Evolutionary conservation across 192 early-diverging fungal species (phyloP).

Genomic region (Obelidium mucronatum): DNA sequence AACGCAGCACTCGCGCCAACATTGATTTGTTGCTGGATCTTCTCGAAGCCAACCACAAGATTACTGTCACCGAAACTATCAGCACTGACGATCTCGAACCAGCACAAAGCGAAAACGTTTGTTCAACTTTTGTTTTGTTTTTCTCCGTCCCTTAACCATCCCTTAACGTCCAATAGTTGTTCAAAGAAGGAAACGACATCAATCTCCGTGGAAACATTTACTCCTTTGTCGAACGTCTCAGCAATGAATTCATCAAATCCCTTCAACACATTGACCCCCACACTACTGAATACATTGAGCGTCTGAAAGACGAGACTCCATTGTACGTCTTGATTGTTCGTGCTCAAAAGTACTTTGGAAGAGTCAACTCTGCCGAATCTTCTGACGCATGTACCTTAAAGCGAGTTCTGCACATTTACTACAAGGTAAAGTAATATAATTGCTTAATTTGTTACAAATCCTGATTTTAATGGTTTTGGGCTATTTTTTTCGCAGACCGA

Average conservation of each 20-base stretch:
- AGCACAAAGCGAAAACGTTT: slow-evolving; percentile 22
- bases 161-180: slow-evolving; percentile 24
- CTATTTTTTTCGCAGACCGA: slow-evolving; percentile 69
- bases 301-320: slow-evolving; percentile 87
- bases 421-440: too few species aligned
- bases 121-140: not conserved
- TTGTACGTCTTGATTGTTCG: slow-evolving; percentile 91
- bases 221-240: slow-evolving; percentile 89
- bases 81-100: slow-evolving; percentile 64
- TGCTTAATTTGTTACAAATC: slow-evolving; percentile 1
- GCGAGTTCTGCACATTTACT: slow-evolving; percentile 95
- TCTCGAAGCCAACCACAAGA: slow-evolving; percentile 77
- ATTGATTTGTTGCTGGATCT: slow-evolving; percentile 80
- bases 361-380: slow-evolving; percentile 55
- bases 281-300: slow-evolving; percentile 94
- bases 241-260: slow-evolving; percentile 97
- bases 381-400: slow-evolving; percentile 82
- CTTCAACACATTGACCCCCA: slow-evolving; percentile 97
- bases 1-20: slow-evolving; percentile 57
- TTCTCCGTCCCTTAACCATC: not conserved
- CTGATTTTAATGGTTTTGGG: not conserved
- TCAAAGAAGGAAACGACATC: slow-evolving; percentile 60
- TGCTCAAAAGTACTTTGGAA: slow-evolving; percentile 86
- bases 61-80: slow-evolving; percentile 73
- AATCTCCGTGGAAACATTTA: slow-evolving; percentile 84